Conservation (phyloP, 176 grass and related monocot species). For the Paspalum notatum region DNA sequence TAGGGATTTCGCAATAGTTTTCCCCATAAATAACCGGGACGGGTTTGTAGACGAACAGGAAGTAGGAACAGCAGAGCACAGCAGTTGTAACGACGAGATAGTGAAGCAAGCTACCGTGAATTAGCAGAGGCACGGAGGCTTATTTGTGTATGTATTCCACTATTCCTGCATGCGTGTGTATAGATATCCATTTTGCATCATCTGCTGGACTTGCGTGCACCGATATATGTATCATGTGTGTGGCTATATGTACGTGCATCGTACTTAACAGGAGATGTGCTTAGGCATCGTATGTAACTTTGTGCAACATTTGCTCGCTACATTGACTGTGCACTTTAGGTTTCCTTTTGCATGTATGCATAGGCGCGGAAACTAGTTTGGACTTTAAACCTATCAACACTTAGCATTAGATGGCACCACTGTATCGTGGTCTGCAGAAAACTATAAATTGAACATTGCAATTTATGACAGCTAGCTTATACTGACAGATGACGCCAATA, state of each 20-base stretch:
- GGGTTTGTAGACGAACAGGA: neutral
- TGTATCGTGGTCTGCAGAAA: slow-evolving; percentile 1
- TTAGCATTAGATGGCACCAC: neutral
- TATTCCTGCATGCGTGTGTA: neutral
- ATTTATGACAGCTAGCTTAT: slow-evolving; percentile 12
- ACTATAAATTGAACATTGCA: neutral
- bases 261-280: neutral
- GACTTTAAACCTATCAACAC: neutral
- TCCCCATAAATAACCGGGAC: too few relatives aligned
- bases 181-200: neutral
- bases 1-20: neutral
- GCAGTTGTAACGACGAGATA: neutral
- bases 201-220: neutral
- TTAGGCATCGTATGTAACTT: neutral
- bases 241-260: neutral
- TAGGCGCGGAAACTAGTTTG: neutral
- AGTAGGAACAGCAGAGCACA: neutral
- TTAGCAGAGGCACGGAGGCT: neutral
- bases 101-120: neutral
- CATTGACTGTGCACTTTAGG: neutral
- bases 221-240: too few relatives aligned
- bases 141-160: neutral
- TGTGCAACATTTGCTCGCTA: neutral
- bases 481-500: neutral
- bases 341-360: slow-evolving; percentile 25